Evolutionary conservation across 768 basidiomycete species (phyloP).

Genomic region (Russula abietina): DNA sequence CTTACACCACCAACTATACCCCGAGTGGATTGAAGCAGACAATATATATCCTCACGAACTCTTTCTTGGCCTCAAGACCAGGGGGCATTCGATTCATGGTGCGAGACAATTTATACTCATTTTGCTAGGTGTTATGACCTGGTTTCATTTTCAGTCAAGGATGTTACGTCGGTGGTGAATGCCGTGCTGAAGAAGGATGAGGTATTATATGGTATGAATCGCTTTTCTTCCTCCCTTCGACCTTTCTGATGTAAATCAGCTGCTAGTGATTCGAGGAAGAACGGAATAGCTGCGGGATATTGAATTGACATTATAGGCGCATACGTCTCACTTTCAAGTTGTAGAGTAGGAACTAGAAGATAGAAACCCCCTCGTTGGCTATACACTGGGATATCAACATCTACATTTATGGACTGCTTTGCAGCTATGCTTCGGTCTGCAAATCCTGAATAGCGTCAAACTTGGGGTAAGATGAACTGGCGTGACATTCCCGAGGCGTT

Average conservation of each 20-base stretch:
- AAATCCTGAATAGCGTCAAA: neutral
- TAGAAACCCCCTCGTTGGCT: neutral
- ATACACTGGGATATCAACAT: neutral
- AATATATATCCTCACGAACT: constrained; percentile 49
- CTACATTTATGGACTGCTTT: neutral
- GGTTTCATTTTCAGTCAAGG: constrained; percentile 39
- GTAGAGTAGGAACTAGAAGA: neutral
- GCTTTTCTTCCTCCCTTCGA: neutral
- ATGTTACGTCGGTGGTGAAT: constrained; percentile 75
- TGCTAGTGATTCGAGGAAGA: constrained; percentile 87
- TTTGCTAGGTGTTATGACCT: neutral
- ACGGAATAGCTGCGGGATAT: constrained; percentile 87
- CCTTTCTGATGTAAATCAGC: constrained; percentile 39
- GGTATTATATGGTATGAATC: constrained; percentile 53
- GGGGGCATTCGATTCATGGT: constrained; percentile 74
- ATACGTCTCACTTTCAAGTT: neutral
- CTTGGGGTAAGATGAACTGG: neutral
- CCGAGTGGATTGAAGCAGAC: constrained; percentile 55
- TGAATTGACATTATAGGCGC: constrained; percentile 29
- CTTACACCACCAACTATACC: constrained; percentile 83
- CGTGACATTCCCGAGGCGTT: neutral
- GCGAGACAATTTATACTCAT: constrained; percentile 37
- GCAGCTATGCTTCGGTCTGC: neutral
- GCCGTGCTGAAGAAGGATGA: constrained; percentile 49
- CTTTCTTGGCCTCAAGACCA: constrained; percentile 47